A percentile compares a stretch with the other conserved stretches of the same genome.
Conservation (phyloP, 768 basidiomycete species). For the Tulasnella sp. region DNA sequence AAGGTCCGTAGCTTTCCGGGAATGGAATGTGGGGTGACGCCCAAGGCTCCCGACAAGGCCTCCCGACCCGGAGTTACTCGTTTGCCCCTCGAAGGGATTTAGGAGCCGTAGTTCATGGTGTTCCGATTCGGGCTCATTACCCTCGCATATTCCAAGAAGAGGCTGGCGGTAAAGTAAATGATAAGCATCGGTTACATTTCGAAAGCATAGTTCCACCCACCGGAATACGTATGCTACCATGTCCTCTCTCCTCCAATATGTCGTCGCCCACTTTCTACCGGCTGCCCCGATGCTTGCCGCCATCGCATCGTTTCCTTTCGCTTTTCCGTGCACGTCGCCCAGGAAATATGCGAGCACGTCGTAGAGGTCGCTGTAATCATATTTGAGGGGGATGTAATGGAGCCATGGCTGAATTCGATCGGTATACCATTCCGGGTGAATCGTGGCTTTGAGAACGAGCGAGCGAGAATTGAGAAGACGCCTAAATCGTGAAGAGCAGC, state of each 20-base stretch:
- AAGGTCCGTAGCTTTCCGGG: not conserved
- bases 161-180: constrained; percentile 36
- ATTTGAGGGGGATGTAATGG: constrained; percentile 64
- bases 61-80: not conserved
- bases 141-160: constrained; percentile 55
- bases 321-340: constrained; percentile 46
- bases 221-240: constrained; percentile 57
- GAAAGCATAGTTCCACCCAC: constrained; percentile 38
- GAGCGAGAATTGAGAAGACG: constrained; percentile 38
- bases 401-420: constrained; percentile 65
- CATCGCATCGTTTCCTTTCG: constrained; percentile 51
- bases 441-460: constrained; percentile 39
- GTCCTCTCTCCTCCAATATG: constrained; percentile 60
- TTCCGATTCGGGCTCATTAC: constrained; percentile 50
- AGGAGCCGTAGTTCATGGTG: constrained; percentile 38
- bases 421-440: constrained; percentile 60
- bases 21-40: not conserved
- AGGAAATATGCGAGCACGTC: constrained; percentile 72
- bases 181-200: not conserved
- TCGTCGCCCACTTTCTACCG: constrained; percentile 56
- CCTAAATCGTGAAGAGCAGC: constrained; percentile 41
- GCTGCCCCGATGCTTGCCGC: constrained; percentile 54
- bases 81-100: not conserved
- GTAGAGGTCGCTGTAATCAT: constrained; percentile 63
- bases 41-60: not conserved